phyloP scores from a whole-genome alignment of 345 rosid species.

The Syzygium aromaticum region DNA sequence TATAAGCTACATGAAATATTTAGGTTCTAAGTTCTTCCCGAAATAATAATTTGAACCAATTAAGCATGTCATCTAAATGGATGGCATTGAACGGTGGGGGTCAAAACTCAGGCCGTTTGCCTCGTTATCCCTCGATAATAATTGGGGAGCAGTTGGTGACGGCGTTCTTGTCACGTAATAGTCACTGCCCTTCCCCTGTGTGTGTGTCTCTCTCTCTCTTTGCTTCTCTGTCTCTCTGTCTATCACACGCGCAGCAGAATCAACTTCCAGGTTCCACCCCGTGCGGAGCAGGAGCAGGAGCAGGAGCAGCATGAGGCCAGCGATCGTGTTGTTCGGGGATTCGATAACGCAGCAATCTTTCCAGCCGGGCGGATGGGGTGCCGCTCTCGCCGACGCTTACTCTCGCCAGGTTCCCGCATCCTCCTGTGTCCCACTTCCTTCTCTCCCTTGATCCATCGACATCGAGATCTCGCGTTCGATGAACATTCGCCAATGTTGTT shows the following conservation, averaged over 20 bases:
- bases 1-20: too few relatives aligned
- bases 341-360: slow-evolving; percentile 80
- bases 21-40: too few relatives aligned
- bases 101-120: too few relatives aligned
- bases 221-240: background rate
- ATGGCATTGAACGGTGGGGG: too few relatives aligned
- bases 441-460: too few relatives aligned
- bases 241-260: background rate
- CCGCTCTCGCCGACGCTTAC: slow-evolving; percentile 64
- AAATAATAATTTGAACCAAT: too few relatives aligned
- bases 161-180: background rate
- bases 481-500: too few relatives aligned
- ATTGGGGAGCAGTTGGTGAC: background rate
- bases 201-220: too few relatives aligned
- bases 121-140: too few relatives aligned
- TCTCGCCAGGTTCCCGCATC: slow-evolving; percentile 40
- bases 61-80: too few relatives aligned
- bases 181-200: background rate
- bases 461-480: too few relatives aligned
- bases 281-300: too few relatives aligned
- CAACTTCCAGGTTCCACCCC: background rate
- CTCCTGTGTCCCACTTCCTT: background rate
- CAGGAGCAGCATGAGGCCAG: slow-evolving; percentile 48
- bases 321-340: slow-evolving; percentile 80
- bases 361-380: slow-evolving; percentile 85